Evolutionary conservation across 1,284 basidiomycete genomes (phyloP).

Genomic region (Leccinum colubrinum): DNA sequence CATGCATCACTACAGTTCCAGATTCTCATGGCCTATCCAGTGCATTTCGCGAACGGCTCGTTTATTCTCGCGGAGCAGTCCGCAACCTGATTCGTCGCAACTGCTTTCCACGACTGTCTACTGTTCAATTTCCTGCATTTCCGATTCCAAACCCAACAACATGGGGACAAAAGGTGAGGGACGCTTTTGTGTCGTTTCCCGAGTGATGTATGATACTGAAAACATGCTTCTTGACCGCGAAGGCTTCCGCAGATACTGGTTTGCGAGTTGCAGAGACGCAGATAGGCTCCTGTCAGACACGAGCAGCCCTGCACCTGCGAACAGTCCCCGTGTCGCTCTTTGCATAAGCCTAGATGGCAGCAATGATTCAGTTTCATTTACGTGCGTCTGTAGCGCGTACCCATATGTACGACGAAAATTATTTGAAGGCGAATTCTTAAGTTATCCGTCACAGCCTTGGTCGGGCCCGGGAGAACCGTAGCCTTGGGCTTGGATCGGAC

Average conservation of each 20-base stretch:
- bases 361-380: not conserved
- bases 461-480: not conserved
- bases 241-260: slow-evolving; percentile 1
- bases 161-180: slow-evolving; percentile 4
- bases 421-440: not conserved
- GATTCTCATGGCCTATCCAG: slow-evolving; percentile 8
- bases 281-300: not conserved
- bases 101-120: not conserved
- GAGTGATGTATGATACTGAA: not conserved
- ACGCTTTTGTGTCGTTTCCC: not conserved
- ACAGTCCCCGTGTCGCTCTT: slow-evolving; percentile 2
- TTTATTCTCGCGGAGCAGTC: slow-evolving; percentile 12
- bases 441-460: not conserved
- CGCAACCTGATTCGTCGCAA: slow-evolving; percentile 14
- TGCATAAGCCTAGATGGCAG: not conserved
- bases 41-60: slow-evolving; percentile 12
- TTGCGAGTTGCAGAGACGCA: not conserved
- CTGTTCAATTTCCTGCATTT: slow-evolving; percentile 9
- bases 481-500: not conserved
- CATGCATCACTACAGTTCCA: slow-evolving; percentile 24
- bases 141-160: not conserved
- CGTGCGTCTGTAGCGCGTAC: not conserved
- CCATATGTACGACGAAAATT: not conserved
- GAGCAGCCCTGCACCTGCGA: not conserved
- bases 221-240: not conserved